These are phyloP conservation scores for Aspergillus olivimuriae DNA, from an alignment of 495 filamentous ascomycete species.

Conservation along the genomic window DNA sequence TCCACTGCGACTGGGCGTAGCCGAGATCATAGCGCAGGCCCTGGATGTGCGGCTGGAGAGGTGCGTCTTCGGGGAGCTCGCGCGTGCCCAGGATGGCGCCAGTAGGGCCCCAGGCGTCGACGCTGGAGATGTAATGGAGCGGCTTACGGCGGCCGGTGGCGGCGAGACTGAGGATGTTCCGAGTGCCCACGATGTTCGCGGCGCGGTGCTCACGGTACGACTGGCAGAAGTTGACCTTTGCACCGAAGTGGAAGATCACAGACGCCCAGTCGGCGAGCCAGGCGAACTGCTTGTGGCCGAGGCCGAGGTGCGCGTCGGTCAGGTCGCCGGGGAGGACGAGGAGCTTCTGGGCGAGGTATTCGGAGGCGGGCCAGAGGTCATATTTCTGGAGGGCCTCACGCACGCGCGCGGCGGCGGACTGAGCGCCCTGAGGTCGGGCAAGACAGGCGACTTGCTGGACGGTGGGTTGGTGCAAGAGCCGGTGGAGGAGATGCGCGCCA, in stretches of 20 bases:
- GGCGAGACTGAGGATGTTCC: constrained; percentile 12
- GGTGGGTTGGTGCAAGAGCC: background rate
- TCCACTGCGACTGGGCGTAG: constrained; percentile 20
- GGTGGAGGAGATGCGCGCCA: constrained; percentile 3
- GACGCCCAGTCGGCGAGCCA: constrained; percentile 10
- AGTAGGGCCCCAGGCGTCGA: constrained; percentile 11
- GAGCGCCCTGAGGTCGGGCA: background rate
- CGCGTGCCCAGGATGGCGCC: constrained; percentile 5
- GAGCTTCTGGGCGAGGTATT: constrained; percentile 2
- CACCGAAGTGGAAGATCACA: constrained; percentile 16
- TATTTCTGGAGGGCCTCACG: constrained; percentile 7
- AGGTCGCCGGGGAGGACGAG: constrained; percentile 11
- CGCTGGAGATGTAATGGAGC: constrained; percentile 19
- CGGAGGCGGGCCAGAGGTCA: constrained; percentile 5
- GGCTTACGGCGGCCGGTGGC: constrained; percentile 9
- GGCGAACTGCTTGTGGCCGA: constrained; percentile 3
- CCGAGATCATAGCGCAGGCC: constrained; percentile 12
- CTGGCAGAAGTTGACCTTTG: constrained; percentile 16
- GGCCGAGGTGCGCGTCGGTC: constrained; percentile 1
- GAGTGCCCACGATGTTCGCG: constrained; percentile 16
- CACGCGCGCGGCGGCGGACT: background rate
- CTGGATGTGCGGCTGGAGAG: constrained; percentile 4
- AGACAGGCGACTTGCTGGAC: constrained; percentile 12
- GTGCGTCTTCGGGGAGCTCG: constrained; percentile 10
- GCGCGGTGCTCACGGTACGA: constrained; percentile 13